Evolutionary conservation across 140 eudicot genomes (phyloP).

Genomic region (Erigeron philadelphicus): DNA sequence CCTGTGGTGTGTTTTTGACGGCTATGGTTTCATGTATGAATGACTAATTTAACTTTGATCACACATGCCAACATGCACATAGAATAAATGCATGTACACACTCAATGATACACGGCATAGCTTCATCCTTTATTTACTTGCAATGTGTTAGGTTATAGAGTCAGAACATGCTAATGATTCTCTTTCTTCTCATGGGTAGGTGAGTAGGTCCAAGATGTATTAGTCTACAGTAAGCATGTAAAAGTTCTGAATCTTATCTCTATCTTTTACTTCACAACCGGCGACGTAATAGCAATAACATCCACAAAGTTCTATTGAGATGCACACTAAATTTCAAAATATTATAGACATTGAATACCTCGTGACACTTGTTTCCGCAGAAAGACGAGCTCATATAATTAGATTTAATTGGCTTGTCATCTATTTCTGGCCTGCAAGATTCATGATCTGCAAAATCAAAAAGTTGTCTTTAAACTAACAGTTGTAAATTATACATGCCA

Average conservation of each 20-base stretch:
- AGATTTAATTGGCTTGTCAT: constrained; percentile 33
- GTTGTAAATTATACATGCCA: neutral
- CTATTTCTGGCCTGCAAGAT: constrained; percentile 53
- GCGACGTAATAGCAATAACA: neutral
- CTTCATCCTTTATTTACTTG: neutral
- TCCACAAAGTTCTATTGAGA: neutral
- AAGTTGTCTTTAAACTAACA: constrained; percentile 10
- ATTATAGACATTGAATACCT: constrained; percentile 44
- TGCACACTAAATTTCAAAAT: neutral
- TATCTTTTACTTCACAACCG: no score
- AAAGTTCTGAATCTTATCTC: neutral
- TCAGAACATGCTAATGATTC: neutral
- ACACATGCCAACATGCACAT: no score
- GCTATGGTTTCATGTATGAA: no score
- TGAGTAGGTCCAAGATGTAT: neutral
- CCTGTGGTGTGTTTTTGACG: no score
- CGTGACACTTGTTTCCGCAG: constrained; percentile 63
- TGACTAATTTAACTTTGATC: no score
- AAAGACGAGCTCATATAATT: constrained; percentile 34
- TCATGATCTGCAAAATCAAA: constrained; percentile 53
- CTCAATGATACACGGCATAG: neutral
- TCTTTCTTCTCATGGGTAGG: neutral
- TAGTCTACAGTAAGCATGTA: neutral
- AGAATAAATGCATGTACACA: neutral
- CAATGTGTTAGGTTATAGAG: neutral